A percentile compares a stretch with the other conserved stretches of the same genome.
Conservation (phyloP, 225 moss, liverwort and hornwort species). For the Marchantia polymorpha region DNA sequence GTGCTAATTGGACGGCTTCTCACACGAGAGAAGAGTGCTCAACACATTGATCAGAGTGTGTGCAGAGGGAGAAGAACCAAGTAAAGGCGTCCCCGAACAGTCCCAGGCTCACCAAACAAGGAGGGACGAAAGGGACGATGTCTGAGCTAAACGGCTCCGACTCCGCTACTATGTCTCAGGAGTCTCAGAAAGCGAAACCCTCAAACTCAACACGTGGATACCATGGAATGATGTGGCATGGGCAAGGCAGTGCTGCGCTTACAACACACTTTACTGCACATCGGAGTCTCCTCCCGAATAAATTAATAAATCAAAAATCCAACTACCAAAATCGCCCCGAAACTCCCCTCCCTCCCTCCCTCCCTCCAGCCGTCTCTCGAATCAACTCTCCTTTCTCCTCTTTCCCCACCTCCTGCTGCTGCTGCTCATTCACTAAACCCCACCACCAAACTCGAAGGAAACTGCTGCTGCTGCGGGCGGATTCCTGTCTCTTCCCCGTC, state of each 20-base stretch:
- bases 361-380: too few species aligned
- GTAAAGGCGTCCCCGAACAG: neutral
- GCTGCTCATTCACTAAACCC: neutral
- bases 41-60: neutral
- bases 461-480: neutral
- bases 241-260: neutral
- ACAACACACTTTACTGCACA: neutral
- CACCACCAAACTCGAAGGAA: neutral
- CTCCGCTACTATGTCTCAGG: neutral
- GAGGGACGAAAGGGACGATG: neutral
- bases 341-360: too few species aligned
- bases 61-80: neutral
- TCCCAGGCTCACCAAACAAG: neutral
- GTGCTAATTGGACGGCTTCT: neutral
- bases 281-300: neutral
- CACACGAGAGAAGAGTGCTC: neutral
- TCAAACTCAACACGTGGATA: constrained; percentile 7
- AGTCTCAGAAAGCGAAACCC: neutral
- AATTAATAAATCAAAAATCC: neutral
- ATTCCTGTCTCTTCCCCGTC: neutral
- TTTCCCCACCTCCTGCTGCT: too few species aligned
- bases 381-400: too few species aligned
- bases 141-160: neutral
- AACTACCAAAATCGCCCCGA: neutral
- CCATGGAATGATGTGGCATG: neutral